Conservation (phyloP, 495 filamentous ascomycete species). For the Lepidopterella palustris region DNA sequence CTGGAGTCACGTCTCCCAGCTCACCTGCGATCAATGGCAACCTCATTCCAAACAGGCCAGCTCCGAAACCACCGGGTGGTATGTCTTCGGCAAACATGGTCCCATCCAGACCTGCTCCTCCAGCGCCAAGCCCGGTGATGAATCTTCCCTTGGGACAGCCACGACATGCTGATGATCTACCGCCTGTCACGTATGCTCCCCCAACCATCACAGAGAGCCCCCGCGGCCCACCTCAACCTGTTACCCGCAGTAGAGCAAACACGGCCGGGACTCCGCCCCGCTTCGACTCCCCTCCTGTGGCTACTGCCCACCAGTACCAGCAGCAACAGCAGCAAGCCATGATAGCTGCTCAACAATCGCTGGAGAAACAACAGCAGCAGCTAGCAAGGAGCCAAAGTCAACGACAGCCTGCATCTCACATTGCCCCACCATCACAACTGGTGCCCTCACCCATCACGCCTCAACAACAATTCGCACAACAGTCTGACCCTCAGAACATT, state of each 20-base stretch:
- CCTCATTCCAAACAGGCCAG: slow-evolving; percentile 58
- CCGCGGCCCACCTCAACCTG: slow-evolving; percentile 38
- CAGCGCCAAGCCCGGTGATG: slow-evolving; percentile 27
- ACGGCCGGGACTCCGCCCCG: slow-evolving; percentile 30
- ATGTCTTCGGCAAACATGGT: slow-evolving; percentile 31
- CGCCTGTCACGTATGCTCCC: slow-evolving; percentile 32
- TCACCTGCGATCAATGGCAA: slow-evolving; percentile 51
- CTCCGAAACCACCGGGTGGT: slow-evolving; percentile 54
- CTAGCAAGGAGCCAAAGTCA: slow-evolving; percentile 63
- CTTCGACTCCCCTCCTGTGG: slow-evolving; percentile 30
- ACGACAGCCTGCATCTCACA: slow-evolving; percentile 37
- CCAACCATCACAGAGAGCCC: slow-evolving; percentile 38
- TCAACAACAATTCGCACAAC: slow-evolving; percentile 50
- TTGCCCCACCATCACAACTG: slow-evolving; percentile 25
- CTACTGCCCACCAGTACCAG: slow-evolving; percentile 58
- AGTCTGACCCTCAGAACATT: slow-evolving; percentile 51
- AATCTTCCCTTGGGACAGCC: slow-evolving; percentile 15
- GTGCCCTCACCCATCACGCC: slow-evolving; percentile 45
- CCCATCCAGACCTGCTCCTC: slow-evolving; percentile 41
- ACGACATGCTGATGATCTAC: slow-evolving; percentile 31
- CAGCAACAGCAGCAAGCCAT: slow-evolving; percentile 79
- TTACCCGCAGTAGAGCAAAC: slow-evolving; percentile 40
- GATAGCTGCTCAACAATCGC: slow-evolving; percentile 65
- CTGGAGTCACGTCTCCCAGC: slow-evolving; percentile 35
- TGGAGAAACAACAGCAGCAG: slow-evolving; percentile 39